Percentiles rank a stretch among this genome's conserved stretches.
These are phyloP conservation scores for Epithele typhae DNA, from an alignment of 768 basidiomycete genomes.

Conservation along the genomic window DNA sequence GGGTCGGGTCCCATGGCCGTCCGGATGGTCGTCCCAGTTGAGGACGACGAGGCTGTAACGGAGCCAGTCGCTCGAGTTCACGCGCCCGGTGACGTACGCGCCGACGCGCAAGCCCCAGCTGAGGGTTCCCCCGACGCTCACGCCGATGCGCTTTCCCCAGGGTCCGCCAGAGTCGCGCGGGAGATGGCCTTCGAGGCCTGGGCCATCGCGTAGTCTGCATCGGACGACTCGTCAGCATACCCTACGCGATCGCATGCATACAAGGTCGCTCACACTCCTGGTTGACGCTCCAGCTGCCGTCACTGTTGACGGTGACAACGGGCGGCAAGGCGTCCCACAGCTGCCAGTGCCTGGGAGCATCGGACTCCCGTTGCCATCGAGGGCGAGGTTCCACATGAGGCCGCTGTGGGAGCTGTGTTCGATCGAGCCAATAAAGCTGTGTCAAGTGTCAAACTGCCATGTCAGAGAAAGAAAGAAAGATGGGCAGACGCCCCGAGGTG, in stretches of 20 bases:
- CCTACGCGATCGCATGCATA: too few species aligned
- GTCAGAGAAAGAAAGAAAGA: too few species aligned
- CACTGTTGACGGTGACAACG: conserved; percentile 61
- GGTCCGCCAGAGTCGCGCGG: conserved; percentile 67
- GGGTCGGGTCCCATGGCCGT: conserved; percentile 51
- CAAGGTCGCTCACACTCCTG: conserved; percentile 74
- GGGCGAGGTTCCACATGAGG: conserved; percentile 75
- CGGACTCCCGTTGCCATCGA: conserved; percentile 60
- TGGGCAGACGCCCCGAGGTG: too few species aligned
- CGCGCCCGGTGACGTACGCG: conserved; percentile 60
- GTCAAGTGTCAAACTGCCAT: too few species aligned
- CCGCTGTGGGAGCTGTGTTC: conserved; percentile 40
- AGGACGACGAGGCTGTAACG: conserved; percentile 71
- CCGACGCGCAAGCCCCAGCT: conserved; percentile 59
- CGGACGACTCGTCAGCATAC: too few species aligned
- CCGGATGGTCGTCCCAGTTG: conserved; percentile 53
- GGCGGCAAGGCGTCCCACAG: conserved; percentile 63
- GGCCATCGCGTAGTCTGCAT: conserved; percentile 73
- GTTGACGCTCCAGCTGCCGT: conserved; percentile 60
- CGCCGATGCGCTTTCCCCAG: conserved; percentile 64
- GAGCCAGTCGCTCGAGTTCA: conserved; percentile 48
- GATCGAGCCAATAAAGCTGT: conserved; percentile 39
- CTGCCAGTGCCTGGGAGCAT: conserved; percentile 60
- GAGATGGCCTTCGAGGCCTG: conserved; percentile 70
- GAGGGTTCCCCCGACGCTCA: conserved; percentile 52